phyloP scores from a whole-genome alignment of 176 grass and related monocot species.

The maize (Zea mays) region DNA sequence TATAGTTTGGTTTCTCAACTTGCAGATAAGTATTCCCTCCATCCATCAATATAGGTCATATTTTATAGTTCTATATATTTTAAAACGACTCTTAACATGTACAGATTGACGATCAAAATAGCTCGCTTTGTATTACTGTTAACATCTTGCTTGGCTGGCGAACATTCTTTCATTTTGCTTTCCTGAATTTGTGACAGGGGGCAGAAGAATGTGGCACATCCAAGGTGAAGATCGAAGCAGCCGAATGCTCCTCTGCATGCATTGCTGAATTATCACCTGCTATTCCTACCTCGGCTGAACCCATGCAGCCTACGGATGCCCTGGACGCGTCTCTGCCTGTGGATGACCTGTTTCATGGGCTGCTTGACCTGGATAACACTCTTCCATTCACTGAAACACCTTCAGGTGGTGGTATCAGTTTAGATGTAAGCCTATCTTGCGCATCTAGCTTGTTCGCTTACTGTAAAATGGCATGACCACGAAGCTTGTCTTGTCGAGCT shows the following conservation, averaged over 20 bases:
- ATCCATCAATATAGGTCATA: not conserved
- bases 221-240: conserved; percentile 22
- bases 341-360: not conserved
- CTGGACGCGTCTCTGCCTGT: not conserved
- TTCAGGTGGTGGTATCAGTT: conserved; percentile 38
- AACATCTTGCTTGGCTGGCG: not conserved
- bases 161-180: conserved; percentile 13
- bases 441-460: not conserved
- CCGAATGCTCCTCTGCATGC: not conserved
- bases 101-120: not conserved
- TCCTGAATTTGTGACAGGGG: conserved; percentile 18
- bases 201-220: conserved; percentile 21
- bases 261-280: not conserved
- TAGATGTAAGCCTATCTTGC: conserved; percentile 47
- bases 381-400: conserved; percentile 17
- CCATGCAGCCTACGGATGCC: not conserved
- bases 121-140: not conserved
- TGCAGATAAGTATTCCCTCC: not conserved
- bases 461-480: not conserved
- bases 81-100: not conserved
- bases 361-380: conserved; percentile 21
- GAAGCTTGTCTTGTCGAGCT: not conserved
- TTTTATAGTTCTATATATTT: not conserved
- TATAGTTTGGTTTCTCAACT: not conserved
- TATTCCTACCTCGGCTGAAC: conserved; percentile 34